A percentile compares a stretch with the other conserved stretches of the same genome.
These are phyloP conservation scores for Penicillium sp. DNA, from an alignment of 2,329 filamentous ascomycete genomes.

Conservation along the genomic window DNA sequence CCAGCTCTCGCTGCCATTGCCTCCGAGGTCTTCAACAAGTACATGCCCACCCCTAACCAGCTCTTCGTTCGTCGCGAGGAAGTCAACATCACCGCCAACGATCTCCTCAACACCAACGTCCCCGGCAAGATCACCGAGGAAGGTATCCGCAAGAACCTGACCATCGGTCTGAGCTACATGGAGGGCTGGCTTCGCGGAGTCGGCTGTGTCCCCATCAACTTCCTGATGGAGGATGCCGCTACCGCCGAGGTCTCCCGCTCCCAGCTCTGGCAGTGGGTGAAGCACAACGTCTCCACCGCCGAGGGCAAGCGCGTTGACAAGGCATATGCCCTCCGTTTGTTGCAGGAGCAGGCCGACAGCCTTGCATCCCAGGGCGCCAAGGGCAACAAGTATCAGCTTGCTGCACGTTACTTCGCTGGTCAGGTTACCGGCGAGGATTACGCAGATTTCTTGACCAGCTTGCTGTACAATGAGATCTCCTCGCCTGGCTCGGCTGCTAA, in stretches of 20 bases:
- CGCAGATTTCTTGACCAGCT: constrained; percentile 86
- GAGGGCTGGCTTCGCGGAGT: constrained; percentile 95
- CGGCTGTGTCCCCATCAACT: constrained; percentile 97
- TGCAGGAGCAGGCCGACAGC: constrained; percentile 80
- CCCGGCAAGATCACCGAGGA: constrained; percentile 89
- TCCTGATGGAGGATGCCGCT: constrained; percentile 96
- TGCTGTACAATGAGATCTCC: constrained; percentile 66
- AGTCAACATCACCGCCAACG: constrained; percentile 79
- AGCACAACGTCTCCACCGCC: constrained; percentile 69
- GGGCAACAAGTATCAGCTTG: constrained; percentile 89
- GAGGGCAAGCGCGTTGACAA: constrained; percentile 94
- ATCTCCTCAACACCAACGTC: constrained; percentile 97
- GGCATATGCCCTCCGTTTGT: constrained; percentile 79
- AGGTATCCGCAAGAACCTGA: constrained; percentile 95
- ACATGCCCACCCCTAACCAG: constrained; percentile 99
- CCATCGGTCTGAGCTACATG: constrained; percentile 97
- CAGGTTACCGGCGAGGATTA: constrained; percentile 98
- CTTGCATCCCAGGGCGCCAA: constrained; percentile 72
- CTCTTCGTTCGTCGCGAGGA: constrained; percentile 88
- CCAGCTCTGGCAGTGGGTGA: constrained; percentile 96
- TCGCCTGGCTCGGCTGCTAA: constrained; percentile 69
- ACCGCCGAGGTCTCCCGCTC: constrained; percentile 93
- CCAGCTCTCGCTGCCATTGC: constrained; percentile 87
- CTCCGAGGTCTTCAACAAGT: constrained; percentile 89
- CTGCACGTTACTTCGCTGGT: constrained; percentile 85